Evolutionary conservation across 805 yeast species (phyloP).

Genomic region (Nakazawaea laoshanensis): DNA sequence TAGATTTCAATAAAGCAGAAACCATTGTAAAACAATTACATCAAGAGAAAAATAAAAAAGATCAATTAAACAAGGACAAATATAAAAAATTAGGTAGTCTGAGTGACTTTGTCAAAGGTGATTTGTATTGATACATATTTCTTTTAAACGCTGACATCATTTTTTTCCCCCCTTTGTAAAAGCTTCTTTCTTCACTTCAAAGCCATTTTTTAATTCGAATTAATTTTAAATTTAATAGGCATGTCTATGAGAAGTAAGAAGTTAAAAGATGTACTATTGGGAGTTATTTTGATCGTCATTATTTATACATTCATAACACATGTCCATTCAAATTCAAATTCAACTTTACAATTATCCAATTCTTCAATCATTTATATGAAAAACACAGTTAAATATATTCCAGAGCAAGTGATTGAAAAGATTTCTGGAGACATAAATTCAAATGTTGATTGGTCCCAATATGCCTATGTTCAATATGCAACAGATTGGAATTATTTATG

Average conservation of each 20-base stretch:
- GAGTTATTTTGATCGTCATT: neutral
- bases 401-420: slow-evolving; percentile 5
- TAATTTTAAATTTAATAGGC: neutral
- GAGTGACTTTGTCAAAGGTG: slow-evolving; percentile 47
- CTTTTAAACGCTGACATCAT: slow-evolving; percentile 32
- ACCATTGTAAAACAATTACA: slow-evolving; percentile 19
- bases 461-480: slow-evolving; percentile 57
- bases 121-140: slow-evolving; percentile 38
- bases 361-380: slow-evolving; percentile 5
- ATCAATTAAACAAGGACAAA: slow-evolving; percentile 36
- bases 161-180: slow-evolving; percentile 44
- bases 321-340: too few species aligned
- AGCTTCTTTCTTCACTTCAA: slow-evolving; percentile 63
- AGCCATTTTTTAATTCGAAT: too few species aligned
- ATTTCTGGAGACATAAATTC: neutral
- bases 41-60: slow-evolving; percentile 27
- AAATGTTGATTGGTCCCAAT: slow-evolving; percentile 30
- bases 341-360: too few species aligned
- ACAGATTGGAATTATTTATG: slow-evolving; percentile 43
- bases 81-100: slow-evolving; percentile 48
- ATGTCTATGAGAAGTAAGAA: slow-evolving; percentile 5
- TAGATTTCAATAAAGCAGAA: slow-evolving; percentile 56
- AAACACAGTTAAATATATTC: slow-evolving; percentile 5
- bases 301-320: too few species aligned
- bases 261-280: slow-evolving; percentile 3